phyloP scores from a whole-genome alignment of 2,329 filamentous ascomycete genomes.

The Thelonectria olida region DNA sequence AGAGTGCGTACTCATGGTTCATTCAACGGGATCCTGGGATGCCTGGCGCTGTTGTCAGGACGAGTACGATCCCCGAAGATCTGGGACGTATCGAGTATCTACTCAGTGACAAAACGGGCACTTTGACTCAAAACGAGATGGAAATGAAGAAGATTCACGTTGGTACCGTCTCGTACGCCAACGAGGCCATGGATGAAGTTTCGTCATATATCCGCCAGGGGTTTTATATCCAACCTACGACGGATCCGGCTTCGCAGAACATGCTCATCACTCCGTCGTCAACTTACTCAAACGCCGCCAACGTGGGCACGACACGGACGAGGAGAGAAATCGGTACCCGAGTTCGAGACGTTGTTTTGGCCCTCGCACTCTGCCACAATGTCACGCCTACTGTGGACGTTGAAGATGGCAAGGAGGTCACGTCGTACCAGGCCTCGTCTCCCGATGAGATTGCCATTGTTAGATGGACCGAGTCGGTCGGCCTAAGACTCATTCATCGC shows the following conservation, averaged over 20 bases:
- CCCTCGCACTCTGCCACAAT: slow-evolving; percentile 94
- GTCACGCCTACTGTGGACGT: slow-evolving; percentile 87
- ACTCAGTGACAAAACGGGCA: slow-evolving; percentile 97
- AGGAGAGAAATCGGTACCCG: slow-evolving; percentile 92
- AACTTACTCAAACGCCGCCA: slow-evolving; percentile 67
- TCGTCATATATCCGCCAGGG: slow-evolving; percentile 84
- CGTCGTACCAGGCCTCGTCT: slow-evolving; percentile 94
- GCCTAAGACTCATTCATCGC: slow-evolving; percentile 82
- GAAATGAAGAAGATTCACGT: slow-evolving; percentile 99
- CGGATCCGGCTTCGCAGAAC: slow-evolving; percentile 54
- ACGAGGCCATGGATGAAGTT: slow-evolving; percentile 99
- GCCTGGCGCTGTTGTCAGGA: slow-evolving; percentile 89
- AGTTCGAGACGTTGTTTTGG: slow-evolving; percentile 91
- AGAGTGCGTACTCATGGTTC: slow-evolving; percentile 94
- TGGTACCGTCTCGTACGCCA: slow-evolving; percentile 96
- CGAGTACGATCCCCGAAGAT: slow-evolving; percentile 97
- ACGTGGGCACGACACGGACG: slow-evolving; percentile 77
- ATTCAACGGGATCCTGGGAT: slow-evolving; percentile 94
- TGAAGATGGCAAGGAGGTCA: slow-evolving; percentile 78
- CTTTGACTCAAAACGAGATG: slow-evolving; percentile 97
- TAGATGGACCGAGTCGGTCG: slow-evolving; percentile 92
- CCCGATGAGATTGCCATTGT: slow-evolving; percentile 99
- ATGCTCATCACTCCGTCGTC: slow-evolving; percentile 80
- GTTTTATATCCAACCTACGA: slow-evolving; percentile 67
- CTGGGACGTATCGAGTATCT: slow-evolving; percentile 95